Evolutionary conservation across 371 early-diverging fungal species (phyloP).

Genomic region (Rhizopus delemar): DNA sequence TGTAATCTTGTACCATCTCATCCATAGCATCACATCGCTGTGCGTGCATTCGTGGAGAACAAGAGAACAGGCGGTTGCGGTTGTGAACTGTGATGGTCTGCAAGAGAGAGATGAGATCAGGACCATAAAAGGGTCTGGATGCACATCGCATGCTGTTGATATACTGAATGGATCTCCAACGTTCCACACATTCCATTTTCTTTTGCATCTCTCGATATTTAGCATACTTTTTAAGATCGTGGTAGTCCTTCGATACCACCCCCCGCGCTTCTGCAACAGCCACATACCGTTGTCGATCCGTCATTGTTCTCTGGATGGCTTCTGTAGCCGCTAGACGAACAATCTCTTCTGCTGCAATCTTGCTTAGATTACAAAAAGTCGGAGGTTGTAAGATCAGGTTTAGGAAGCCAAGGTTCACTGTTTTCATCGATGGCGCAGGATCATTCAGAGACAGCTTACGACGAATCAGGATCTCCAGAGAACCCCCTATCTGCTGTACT

Average conservation of each 20-base stretch:
- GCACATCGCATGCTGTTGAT: conserved; percentile 44
- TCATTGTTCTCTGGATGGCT: conserved; percentile 36
- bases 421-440: not conserved
- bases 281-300: conserved; percentile 26
- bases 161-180: conserved; percentile 41
- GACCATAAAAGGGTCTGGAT: conserved; percentile 49
- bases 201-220: conserved; percentile 34
- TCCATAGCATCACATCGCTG: conserved; percentile 26
- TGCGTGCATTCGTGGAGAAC: conserved; percentile 32
- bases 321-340: conserved; percentile 47
- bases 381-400: conserved; percentile 47
- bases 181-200: conserved; percentile 16
- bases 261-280: conserved; percentile 35
- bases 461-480: conserved; percentile 52
- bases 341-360: conserved; percentile 37
- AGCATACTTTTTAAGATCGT: conserved; percentile 41
- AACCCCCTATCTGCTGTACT: conserved; percentile 42
- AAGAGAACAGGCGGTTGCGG: not conserved
- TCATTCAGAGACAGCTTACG: not conserved
- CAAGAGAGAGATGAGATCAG: conserved; percentile 29
- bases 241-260: conserved; percentile 30
- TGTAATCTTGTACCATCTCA: conserved; percentile 44
- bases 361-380: conserved; percentile 23
- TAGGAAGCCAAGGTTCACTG: conserved; percentile 41
- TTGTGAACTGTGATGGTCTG: conserved; percentile 11